Percentiles rank a stretch among this genome's conserved stretches.
Evolutionary conservation across 257 asterid species (phyloP).

Genomic region (Solanum acaule): DNA sequence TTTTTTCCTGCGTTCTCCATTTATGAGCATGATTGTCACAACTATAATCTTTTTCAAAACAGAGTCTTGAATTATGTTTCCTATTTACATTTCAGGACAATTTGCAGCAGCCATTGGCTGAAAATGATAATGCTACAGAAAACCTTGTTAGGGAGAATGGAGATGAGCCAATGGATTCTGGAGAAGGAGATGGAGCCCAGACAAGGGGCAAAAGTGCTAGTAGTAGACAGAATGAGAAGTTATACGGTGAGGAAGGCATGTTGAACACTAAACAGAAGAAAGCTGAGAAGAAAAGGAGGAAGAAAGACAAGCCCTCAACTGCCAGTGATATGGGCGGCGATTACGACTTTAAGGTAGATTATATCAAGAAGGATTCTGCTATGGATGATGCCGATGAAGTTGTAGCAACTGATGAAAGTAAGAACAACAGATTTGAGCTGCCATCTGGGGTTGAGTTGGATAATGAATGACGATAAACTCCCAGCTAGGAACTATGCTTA

Average conservation of each 20-base stretch:
- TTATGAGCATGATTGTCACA: neutral
- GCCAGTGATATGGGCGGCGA: slow-evolving; percentile 33
- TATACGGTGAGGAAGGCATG: slow-evolving; percentile 76
- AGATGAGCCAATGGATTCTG: slow-evolving; percentile 49
- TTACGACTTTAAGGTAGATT: slow-evolving; percentile 78
- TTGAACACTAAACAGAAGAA: slow-evolving; percentile 59
- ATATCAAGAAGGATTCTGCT: slow-evolving; percentile 26
- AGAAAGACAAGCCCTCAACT: slow-evolving; percentile 34
- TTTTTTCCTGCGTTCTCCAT: neutral
- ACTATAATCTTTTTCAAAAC: neutral
- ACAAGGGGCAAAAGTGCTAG: slow-evolving; percentile 33
- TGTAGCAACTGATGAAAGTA: slow-evolving; percentile 1
- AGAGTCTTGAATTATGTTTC: neutral
- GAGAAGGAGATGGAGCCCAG: slow-evolving; percentile 27
- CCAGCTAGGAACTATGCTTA: neutral
- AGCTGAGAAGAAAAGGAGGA: slow-evolving; percentile 61
- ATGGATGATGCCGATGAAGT: slow-evolving; percentile 38
- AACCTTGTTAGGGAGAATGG: slow-evolving; percentile 17
- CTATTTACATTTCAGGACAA: slow-evolving; percentile 29
- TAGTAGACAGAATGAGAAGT: slow-evolving; percentile 64
- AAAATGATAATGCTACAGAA: slow-evolving; percentile 1
- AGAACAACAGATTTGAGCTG: slow-evolving; percentile 38
- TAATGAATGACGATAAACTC: slow-evolving; percentile 15
- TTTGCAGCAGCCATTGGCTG: slow-evolving; percentile 9
- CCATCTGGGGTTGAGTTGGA: slow-evolving; percentile 62